Percentiles rank a stretch among this genome's conserved stretches.
These are phyloP conservation scores for Podosphaera leucotricha DNA, from an alignment of 2,329 filamentous ascomycete species.

Conservation along the genomic window DNA sequence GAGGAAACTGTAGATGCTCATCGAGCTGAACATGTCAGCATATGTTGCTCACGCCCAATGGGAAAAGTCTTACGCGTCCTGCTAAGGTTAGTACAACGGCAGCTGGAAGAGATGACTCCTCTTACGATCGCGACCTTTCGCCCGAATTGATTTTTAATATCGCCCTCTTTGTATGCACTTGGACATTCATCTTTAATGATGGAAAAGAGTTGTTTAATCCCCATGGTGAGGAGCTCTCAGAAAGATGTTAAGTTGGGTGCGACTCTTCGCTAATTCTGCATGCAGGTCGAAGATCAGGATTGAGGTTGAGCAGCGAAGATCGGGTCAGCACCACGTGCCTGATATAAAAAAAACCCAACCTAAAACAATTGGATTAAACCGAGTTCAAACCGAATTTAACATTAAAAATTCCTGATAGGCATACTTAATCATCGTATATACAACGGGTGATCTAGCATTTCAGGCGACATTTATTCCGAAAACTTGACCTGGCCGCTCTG, in stretches of 20 bases:
- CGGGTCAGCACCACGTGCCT: no score
- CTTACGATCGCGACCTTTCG: conserved; percentile 92
- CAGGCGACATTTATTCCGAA: no score
- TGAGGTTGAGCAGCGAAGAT: no score
- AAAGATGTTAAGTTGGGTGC: background rate
- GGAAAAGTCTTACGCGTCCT: conserved; percentile 29
- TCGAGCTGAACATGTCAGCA: conserved; percentile 36
- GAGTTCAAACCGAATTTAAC: no score
- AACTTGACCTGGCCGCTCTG: no score
- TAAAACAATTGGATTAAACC: no score
- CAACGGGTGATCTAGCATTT: no score
- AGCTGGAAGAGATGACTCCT: conserved; percentile 8
- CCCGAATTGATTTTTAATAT: conserved; percentile 98
- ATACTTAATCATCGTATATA: no score
- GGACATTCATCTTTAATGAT: conserved; percentile 84
- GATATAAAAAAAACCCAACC: no score
- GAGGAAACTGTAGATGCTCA: conserved; percentile 98
- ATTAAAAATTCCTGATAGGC: no score
- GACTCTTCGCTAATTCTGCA: background rate
- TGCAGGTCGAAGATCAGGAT: background rate
- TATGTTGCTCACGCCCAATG: background rate
- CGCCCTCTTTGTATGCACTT: conserved; percentile 84
- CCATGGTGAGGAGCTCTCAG: conserved; percentile 21
- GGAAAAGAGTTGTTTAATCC: conserved; percentile 51
- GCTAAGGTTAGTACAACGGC: conserved; percentile 5